These are phyloP conservation scores for Cicer cuneatum DNA, from an alignment of 306 rosid genomes.

Conservation along the genomic window DNA sequence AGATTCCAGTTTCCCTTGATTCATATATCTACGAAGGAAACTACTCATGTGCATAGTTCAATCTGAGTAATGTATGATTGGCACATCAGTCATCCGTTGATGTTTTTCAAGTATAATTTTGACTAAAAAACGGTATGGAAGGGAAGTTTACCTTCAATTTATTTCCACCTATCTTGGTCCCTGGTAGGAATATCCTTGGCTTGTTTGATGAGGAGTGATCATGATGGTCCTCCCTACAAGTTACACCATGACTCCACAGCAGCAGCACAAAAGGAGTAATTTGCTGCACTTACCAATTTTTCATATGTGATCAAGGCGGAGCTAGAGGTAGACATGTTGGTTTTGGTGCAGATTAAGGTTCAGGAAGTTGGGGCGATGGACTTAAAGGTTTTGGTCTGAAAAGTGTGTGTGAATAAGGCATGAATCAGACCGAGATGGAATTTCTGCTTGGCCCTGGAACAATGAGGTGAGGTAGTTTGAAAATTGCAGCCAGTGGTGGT, in stretches of 20 bases:
- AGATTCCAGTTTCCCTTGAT: constrained; percentile 26
- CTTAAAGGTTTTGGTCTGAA: not conserved
- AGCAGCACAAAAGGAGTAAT: not conserved
- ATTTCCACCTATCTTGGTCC: constrained; percentile 24
- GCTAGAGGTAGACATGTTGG: constrained; percentile 1
- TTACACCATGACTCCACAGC: not conserved
- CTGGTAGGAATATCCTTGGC: constrained; percentile 8
- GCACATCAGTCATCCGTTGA: not conserved
- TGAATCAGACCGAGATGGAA: not conserved
- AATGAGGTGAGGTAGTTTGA: not conserved
- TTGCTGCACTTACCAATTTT: not conserved
- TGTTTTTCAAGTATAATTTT: constrained; percentile 1
- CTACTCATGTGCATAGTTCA: constrained; percentile 21
- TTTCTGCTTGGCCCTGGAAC: constrained; percentile 1
- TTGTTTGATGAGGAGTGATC: constrained; percentile 2
- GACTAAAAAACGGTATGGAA: not conserved
- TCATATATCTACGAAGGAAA: constrained; percentile 19
- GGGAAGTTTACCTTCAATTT: not conserved
- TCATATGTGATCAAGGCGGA: not conserved
- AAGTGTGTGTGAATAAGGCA: not conserved
- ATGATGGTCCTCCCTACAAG: constrained; percentile 6
- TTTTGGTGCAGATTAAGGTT: constrained; percentile 5
- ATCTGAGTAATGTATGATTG: constrained; percentile 17
- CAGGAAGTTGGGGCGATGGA: constrained; percentile 16
- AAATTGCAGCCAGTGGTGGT: not conserved